These are phyloP conservation scores for Ganoderma leucocontextum DNA, from an alignment of 1,284 basidiomycete genomes.

Conservation along the genomic window DNA sequence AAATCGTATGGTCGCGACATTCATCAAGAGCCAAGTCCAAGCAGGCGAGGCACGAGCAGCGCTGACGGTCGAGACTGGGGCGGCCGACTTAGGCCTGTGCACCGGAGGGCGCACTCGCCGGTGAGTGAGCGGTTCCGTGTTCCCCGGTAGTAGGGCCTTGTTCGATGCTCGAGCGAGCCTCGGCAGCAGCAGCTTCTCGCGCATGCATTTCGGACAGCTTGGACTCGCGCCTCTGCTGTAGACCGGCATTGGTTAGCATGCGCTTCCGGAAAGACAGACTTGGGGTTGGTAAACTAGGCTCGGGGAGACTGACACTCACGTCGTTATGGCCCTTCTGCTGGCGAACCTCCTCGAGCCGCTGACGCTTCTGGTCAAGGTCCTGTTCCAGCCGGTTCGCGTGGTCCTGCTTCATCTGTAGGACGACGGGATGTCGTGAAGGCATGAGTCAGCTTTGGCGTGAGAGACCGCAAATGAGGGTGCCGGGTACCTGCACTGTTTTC, in stretches of 20 bases:
- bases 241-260: neutral
- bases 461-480: neutral
- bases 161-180: slow-evolving; percentile 24
- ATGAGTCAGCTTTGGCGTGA: neutral
- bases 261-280: neutral
- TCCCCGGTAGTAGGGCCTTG: slow-evolving; percentile 4
- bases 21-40: neutral
- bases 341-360: slow-evolving; percentile 38
- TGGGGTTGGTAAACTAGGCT: no score
- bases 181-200: slow-evolving; percentile 33
- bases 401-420: slow-evolving; percentile 38
- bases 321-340: slow-evolving; percentile 42
- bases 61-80: neutral
- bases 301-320: slow-evolving; percentile 31
- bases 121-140: neutral
- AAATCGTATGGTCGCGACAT: neutral
- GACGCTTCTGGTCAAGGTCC: slow-evolving; percentile 39
- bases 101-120: neutral
- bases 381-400: slow-evolving; percentile 39
- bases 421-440: neutral
- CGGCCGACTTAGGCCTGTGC: neutral
- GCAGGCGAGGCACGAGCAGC: neutral
- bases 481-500: slow-evolving; percentile 53
- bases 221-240: slow-evolving; percentile 39
- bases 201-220: slow-evolving; percentile 41